Evolutionary conservation across 116 monocot genomes (phyloP), one percentile per base, ranked within the genome.

Genomic region (Cymodocea nodosa): DNA sequence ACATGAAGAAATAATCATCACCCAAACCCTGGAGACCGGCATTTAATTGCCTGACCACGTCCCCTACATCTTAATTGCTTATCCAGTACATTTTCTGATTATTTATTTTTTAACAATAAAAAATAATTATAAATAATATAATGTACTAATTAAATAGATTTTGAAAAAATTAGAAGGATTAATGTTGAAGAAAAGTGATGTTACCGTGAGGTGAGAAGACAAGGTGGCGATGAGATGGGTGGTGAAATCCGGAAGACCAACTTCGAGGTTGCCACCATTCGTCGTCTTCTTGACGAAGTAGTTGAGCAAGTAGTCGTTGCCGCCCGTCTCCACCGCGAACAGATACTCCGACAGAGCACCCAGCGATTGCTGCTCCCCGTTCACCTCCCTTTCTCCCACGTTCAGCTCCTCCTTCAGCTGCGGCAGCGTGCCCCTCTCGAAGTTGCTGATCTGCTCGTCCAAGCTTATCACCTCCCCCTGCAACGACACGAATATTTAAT

Each of bases 241-340:
- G 0, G 86, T 86, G 74, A 87, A 83, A 1, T 60, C 50, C 4
- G 63, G 52, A 30, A 72, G 48, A 23, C 40, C 30, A 20, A 68
- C 56, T 39, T 39, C 39, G n/a, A n/a, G n/a, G 39, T 9, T 2
- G 12, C 44, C 64, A 2, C 3, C 14, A 15, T 23, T 23, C 50
- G 49, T 49, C 30, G 25, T 50, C 0, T 19, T 62, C 23, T 18
- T 14, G 19, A 23, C 11, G 72, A 80, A 87, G 76, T 81, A 83
- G 34, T 83, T 82, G 24, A 86, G 73, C 68, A 83, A 37, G 69
- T 81, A 87, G 62, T 87, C 87, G 51, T 87, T 87, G 15, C 87
- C 83, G 2, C 87, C 87, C 5, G 81, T 76, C 36, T 76, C 87
- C 6, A 87, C 66, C 25, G 83, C 71, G 30, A 87, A 87, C 37